Evolutionary conservation across 441 rosid species (phyloP), one percentile per base, ranked within the genome.

Genomic region (Gossypium lobatum): DNA sequence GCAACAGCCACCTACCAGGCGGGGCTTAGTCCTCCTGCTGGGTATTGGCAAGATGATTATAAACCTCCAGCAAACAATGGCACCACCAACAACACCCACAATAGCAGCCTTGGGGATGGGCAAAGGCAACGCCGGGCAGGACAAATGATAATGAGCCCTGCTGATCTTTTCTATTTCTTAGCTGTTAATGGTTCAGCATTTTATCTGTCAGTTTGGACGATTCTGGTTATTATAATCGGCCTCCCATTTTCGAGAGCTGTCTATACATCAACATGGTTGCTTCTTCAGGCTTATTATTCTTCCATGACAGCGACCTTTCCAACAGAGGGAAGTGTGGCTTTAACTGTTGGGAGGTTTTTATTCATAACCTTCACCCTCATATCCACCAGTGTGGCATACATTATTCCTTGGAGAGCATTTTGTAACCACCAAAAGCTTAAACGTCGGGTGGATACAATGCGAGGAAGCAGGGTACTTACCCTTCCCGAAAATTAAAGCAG

Each of bases 1-100:
- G 79, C 74, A 3, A 79, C 79, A 10, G 70, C 84, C 14, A 72
- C 86, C 11, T 79, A 83, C 64, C 84, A 83, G 7, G 81, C 80
- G 5, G 68, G 45, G 39, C 71, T 83, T 0, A 79, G 73, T 54
- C 80, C 83, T 25, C 84, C 81, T 0, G 81, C 79, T 0, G 81
- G 86, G 10, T 77, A 6, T 42, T 77, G 84, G 84, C 79, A 80
- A 64, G 83, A 80, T 54, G 52, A 74, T 46, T 62, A 54, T 54
- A 20, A 62, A 6, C 71, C 46, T 31, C 39, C 39, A 18, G 21
- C 39, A 2, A 52, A 52, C 64, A 37, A 20, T n/a, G 21, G n/a
- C 4, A 11, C 18, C 2, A 11, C 5, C 25, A 71, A 14, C 16
- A 23, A 3, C 52, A 45, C 2, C 34, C 9, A 21, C 20, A 39